These are phyloP conservation scores for Rhynchospora tenuis DNA, from an alignment of 176 grass and related monocot species.

Conservation along the genomic window DNA sequence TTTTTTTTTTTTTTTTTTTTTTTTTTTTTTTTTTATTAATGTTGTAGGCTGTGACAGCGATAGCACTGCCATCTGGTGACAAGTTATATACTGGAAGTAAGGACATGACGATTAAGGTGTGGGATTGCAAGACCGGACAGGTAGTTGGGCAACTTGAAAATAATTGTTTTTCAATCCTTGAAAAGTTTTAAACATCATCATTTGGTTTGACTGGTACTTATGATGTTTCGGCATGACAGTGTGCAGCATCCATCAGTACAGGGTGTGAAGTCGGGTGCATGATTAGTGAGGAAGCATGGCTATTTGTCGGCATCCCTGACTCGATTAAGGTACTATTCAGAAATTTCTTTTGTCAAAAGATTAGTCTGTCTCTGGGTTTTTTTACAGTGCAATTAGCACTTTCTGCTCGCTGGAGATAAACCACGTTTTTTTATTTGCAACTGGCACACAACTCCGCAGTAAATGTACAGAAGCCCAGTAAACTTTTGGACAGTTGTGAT, in stretches of 20 bases:
- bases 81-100: conserved; percentile 93
- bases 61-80: conserved; percentile 64
- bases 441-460: background rate
- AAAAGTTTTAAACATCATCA: conserved; percentile 6
- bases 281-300: conserved; percentile 86
- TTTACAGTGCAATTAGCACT: background rate
- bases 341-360: background rate
- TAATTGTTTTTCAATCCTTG: conserved; percentile 19
- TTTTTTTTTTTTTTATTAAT: background rate
- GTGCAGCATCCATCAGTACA: conserved; percentile 46
- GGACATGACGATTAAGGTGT: conserved; percentile 69
- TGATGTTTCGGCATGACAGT: conserved; percentile 36
- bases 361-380: background rate
- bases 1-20: background rate
- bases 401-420: background rate
- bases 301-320: conserved; percentile 85
- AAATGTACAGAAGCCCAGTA: background rate
- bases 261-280: conserved; percentile 87
- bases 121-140: conserved; percentile 96
- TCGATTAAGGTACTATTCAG: conserved; percentile 56
- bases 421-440: background rate
- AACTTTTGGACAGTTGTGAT: background rate
- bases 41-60: conserved; percentile 61
- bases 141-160: conserved; percentile 34
- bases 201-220: conserved; percentile 3